These are phyloP conservation scores for Polysphondylium violaceum DNA, from an alignment of 78 protist genomes.

Conservation along the genomic window DNA sequence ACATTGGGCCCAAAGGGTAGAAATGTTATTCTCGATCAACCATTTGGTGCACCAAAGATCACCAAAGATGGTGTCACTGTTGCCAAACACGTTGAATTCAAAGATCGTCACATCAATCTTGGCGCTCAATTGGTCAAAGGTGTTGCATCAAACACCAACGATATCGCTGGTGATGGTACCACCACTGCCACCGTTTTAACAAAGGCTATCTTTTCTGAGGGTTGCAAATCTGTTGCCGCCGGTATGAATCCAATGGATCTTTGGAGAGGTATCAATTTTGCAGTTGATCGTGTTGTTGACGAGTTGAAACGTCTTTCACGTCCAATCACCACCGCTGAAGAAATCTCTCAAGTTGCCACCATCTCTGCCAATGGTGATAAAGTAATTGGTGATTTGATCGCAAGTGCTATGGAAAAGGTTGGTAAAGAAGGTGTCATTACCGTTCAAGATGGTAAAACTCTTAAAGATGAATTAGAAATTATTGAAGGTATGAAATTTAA, in stretches of 20 bases:
- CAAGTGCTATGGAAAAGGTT: constrained; percentile 98
- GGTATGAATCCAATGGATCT: constrained; percentile 99
- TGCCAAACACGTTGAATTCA: constrained; percentile 98
- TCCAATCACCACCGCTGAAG: constrained; percentile 95
- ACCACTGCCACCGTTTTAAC: constrained; percentile 99
- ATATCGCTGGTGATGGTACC: constrained; percentile 99
- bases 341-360: constrained; percentile 98
- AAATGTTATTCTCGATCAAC: constrained; percentile 97
- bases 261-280: constrained; percentile 95
- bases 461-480: constrained; percentile 96
- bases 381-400: constrained; percentile 97
- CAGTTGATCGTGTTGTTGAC: constrained; percentile 90
- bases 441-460: constrained; percentile 98
- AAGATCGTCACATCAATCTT: constrained; percentile 93
- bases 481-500: constrained; percentile 99
- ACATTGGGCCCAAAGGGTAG: constrained; percentile 99
- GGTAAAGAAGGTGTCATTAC: constrained; percentile 99
- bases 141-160: constrained; percentile 99
- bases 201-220: constrained; percentile 97
- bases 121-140: constrained; percentile 97
- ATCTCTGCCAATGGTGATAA: constrained; percentile 99
- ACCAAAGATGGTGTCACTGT: constrained; percentile 99
- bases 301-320: constrained; percentile 88
- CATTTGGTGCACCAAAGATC: constrained; percentile 98
- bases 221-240: constrained; percentile 96